These are phyloP conservation scores for Sphagnum contortum DNA, from an alignment of 225 moss, liverwort and hornwort species.

Conservation along the genomic window DNA sequence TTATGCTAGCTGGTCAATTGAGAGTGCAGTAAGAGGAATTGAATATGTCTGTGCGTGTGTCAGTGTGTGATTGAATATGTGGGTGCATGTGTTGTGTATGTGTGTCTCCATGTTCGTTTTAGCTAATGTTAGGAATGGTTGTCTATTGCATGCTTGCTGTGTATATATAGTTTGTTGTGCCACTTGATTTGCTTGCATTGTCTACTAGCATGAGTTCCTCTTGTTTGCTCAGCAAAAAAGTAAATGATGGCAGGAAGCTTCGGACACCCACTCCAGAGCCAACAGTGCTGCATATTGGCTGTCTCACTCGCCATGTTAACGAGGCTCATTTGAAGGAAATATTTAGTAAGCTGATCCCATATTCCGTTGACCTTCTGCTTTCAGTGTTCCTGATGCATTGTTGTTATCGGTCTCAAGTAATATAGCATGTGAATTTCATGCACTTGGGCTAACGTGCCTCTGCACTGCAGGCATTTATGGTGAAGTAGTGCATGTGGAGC, in stretches of 20 bases:
- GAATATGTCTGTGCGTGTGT: too few relatives aligned
- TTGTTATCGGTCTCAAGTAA: neutral
- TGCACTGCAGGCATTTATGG: slow-evolving; percentile 67
- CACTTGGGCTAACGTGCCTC: too few relatives aligned
- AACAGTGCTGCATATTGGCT: slow-evolving; percentile 82
- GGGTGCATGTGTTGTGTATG: too few relatives aligned
- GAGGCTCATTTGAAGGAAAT: slow-evolving; percentile 90
- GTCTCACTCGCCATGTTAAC: slow-evolving; percentile 89
- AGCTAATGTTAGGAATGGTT: too few relatives aligned
- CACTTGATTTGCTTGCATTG: neutral
- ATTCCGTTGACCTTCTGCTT: neutral
- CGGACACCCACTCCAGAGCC: slow-evolving; percentile 88
- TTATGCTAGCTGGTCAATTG: too few relatives aligned
- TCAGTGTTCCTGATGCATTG: neutral
- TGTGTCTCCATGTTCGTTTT: too few relatives aligned
- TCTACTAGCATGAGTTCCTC: too few relatives aligned
- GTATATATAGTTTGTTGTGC: neutral
- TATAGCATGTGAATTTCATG: neutral
- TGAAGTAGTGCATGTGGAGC: slow-evolving; percentile 91
- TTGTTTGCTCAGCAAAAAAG: too few relatives aligned
- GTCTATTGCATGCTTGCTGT: neutral
- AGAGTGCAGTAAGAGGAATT: too few relatives aligned
- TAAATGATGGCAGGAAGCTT: slow-evolving; percentile 24
- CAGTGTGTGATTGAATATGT: too few relatives aligned
- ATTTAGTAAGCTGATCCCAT: slow-evolving; percentile 40